Base-by-base conservation (phyloP, 208 protist species). In the Strigomonas oncopelti region DNA sequence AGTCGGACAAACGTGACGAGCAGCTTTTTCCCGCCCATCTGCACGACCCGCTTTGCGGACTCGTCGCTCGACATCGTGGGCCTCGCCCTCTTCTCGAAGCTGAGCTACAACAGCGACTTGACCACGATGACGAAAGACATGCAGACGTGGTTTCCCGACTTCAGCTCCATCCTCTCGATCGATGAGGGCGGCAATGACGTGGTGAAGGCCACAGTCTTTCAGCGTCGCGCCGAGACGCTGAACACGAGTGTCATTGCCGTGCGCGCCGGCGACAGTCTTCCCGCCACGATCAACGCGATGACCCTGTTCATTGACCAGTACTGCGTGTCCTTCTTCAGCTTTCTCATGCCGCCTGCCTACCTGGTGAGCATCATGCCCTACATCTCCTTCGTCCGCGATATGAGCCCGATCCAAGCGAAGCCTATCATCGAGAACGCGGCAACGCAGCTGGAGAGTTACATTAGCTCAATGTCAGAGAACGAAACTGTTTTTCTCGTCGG, bases 61-160 rank as follows among this genome's bases (percentile, higher is more conserved):
- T 34, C 42, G 3, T 46, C 2, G 0, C 24, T 92, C 9, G 77
- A 86, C 52, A 73, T 90, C 51, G 60, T 85, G 0, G 79, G 71
- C 59, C 81, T 90, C 67, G 78, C 82, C 0, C 75, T 88, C 36
- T 83, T 92, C 46, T 77, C 84, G 1, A 90, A 88, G 58, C 38
- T 92, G 5, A 74, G 74, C 16, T 64, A 87, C 61, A 85, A 84
- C 57, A 22, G 27, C 20, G 67, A 81, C 45, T 5, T 38, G 7
- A 52, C 56, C 1, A 51, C 66, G 13, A 80, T 80, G 62, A 38
- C 67, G 11, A 58, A 32, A 3, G 87, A 92, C 58, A 56, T 92
- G 13, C 22, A 64, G 3, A 45, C n/a, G 31, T 90, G 79, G 79
- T 88, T 92, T 59, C 87, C 87, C 0, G 54, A 52, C 7, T 90